These are phyloP conservation scores for Mortierella sp. DNA, from an alignment of 371 early-diverging fungal genomes.

Conservation along the genomic window DNA sequence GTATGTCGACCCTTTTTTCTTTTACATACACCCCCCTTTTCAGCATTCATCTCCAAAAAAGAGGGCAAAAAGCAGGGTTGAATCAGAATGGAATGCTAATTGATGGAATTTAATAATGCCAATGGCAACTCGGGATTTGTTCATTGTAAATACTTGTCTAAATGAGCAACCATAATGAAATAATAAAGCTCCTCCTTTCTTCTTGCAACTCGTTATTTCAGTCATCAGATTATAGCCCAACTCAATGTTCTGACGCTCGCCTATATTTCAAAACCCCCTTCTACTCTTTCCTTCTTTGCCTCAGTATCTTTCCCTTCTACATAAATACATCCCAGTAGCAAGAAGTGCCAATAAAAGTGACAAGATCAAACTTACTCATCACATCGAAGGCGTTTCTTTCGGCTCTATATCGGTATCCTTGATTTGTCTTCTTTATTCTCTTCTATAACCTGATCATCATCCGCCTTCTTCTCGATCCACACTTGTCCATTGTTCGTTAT, in stretches of 20 bases:
- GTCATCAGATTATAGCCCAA: neutral
- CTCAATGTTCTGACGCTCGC: neutral
- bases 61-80: neutral
- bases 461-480: neutral
- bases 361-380: neutral
- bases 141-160: neutral
- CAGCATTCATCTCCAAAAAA: no score
- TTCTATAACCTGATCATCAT: neutral
- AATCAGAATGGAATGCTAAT: neutral
- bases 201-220: neutral
- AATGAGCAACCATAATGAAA: neutral
- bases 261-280: slow-evolving; percentile 1
- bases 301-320: neutral
- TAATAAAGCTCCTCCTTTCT: neutral
- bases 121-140: neutral
- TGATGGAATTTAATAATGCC: neutral
- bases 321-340: neutral
- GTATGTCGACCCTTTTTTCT: no score
- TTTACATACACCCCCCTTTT: neutral
- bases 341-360: slow-evolving; percentile 7
- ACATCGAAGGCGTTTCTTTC: neutral
- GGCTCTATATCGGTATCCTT: slow-evolving; percentile 2
- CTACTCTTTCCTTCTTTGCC: slow-evolving; percentile 14
- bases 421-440: neutral
- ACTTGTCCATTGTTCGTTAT: neutral